Evolutionary conservation across 202 grass and related monocot genomes (phyloP).

Genomic region (Carex arenaria): DNA sequence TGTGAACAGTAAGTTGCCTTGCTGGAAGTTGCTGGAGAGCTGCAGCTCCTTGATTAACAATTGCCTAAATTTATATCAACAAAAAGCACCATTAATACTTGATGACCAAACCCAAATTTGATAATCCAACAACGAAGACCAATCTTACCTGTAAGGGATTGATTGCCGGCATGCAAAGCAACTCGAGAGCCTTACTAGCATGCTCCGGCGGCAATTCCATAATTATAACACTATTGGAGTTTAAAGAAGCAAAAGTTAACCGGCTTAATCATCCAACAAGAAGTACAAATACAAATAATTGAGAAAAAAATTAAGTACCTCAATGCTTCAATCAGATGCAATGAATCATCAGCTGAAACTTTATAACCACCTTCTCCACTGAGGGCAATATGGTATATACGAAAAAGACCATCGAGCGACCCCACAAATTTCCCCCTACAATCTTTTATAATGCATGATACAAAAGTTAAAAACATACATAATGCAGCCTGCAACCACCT

Average conservation of each 20-base stretch:
- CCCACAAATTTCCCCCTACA: slow-evolving; percentile 82
- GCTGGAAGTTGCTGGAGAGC: slow-evolving; percentile 70
- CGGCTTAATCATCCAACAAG: background rate
- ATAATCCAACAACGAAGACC: background rate
- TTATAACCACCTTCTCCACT: slow-evolving; percentile 98
- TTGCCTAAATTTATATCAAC: slow-evolving; percentile 47
- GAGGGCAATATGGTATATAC: slow-evolving; percentile 88
- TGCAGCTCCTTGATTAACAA: slow-evolving; percentile 74
- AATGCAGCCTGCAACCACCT: background rate
- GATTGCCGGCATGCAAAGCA: slow-evolving; percentile 80
- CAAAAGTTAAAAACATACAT: background rate
- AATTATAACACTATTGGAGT: slow-evolving; percentile 58
- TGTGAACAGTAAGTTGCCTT: slow-evolving; percentile 77
- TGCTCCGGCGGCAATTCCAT: slow-evolving; percentile 67
- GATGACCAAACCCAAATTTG: background rate
- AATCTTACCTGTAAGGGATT: slow-evolving; percentile 62
- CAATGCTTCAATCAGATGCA: slow-evolving; percentile 99
- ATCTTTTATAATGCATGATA: slow-evolving; percentile 34
- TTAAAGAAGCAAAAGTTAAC: slow-evolving; percentile 24
- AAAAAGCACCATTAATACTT: slow-evolving; percentile 30
- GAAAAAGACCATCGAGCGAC: slow-evolving; percentile 88
- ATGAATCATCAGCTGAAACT: slow-evolving; percentile 93
- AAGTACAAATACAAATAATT: slow-evolving; percentile 29
- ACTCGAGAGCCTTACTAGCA: slow-evolving; percentile 80
- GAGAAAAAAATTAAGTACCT: slow-evolving; percentile 44